Base-by-base conservation (phyloP, 2,329 filamentous ascomycete species). In the Clarireedia sp. region DNA sequence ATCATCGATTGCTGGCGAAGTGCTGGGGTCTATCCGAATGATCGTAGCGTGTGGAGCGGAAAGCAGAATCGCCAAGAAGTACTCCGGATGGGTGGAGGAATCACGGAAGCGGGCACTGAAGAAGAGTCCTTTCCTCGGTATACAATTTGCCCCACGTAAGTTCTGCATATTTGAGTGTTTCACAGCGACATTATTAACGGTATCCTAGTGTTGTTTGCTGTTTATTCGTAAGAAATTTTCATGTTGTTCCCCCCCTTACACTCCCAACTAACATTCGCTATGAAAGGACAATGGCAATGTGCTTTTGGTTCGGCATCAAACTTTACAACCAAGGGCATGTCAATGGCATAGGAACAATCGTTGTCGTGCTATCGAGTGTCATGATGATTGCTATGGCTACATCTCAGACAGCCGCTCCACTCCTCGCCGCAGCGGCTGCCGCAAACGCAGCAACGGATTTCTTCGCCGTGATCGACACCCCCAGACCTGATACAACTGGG, bases 1-100 rank as follows among this genome's bases (percentile, higher is more conserved):
- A 1, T 76, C 77, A 1, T 76, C 80, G 3, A 72, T 86, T 3
- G 82, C 83, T 1, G 82, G 80, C 54, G 83, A 86, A 66, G 73
- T 80, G 2, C 75, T 86, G 60, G 71, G 75, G 1, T 78, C 77
- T 49, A 79, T 85, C 37, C 74, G 81, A 6, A 86, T 85, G 74
- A 73, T 86, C 36, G 74, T 78, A 38, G 82, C 82, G 0, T 85
- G 81, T 62, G 81, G 81, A 37, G 83, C 83, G 12, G 79, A 85
- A 64, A 64, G 69, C 14, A 75, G 78, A 5, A 75, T 84, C 54
- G 70, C 74, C 0, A 68, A 72, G 48, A 79, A 77, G 36, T 85
- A 83, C 63, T 68, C 74, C 14, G 69, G 71, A 5, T 83, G 78
- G 73, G 76, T 82, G 19, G 71, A 76, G n/a, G 75, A 80, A 54